phyloP scores from a whole-genome alignment of 345 rosid genomes.

The Brassica cretica region DNA sequence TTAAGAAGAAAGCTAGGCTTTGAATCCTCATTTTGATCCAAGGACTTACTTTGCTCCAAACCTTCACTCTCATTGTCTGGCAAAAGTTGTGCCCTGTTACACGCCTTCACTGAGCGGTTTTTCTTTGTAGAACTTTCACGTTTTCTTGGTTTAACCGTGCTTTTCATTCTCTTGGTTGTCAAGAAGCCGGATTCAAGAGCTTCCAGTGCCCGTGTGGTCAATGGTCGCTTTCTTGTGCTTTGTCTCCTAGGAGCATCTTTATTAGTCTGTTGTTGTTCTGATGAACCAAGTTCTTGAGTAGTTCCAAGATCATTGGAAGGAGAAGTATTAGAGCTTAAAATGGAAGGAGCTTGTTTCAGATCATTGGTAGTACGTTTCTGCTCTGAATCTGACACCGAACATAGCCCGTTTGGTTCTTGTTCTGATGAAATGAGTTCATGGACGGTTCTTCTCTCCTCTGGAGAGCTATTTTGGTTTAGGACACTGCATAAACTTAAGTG shows the following conservation, averaged over 20 bases:
- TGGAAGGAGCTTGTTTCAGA: too few species aligned
- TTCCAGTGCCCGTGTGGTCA: slow-evolving; percentile 65
- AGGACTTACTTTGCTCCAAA: slow-evolving; percentile 18
- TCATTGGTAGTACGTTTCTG: too few species aligned
- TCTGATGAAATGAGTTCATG: too few species aligned
- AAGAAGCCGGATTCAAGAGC: slow-evolving; percentile 56
- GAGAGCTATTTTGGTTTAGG: too few species aligned
- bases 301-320: slow-evolving; percentile 20
- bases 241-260: slow-evolving; percentile 53
- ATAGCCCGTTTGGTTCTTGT: too few species aligned
- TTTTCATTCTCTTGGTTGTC: slow-evolving; percentile 44
- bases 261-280: slow-evolving; percentile 13
- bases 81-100: slow-evolving; percentile 3
- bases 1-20: slow-evolving; percentile 26
- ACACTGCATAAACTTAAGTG: slow-evolving; percentile 12
- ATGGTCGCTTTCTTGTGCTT: slow-evolving; percentile 68
- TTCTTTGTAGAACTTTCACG: slow-evolving; percentile 33
- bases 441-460: slow-evolving; percentile 5
- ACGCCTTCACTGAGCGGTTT: slow-evolving; percentile 3
- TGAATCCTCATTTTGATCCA: slow-evolving; percentile 31
- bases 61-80: slow-evolving; percentile 14
- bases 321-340: neutral
- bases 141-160: slow-evolving; percentile 25
- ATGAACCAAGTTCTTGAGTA: slow-evolving; percentile 27
- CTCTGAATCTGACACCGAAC: too few species aligned